A percentile compares a stretch with the other conserved stretches of the same genome.
phyloP scores from a whole-genome alignment of 106 monocot species.

The Alisma plantagoaquatica region DNA sequence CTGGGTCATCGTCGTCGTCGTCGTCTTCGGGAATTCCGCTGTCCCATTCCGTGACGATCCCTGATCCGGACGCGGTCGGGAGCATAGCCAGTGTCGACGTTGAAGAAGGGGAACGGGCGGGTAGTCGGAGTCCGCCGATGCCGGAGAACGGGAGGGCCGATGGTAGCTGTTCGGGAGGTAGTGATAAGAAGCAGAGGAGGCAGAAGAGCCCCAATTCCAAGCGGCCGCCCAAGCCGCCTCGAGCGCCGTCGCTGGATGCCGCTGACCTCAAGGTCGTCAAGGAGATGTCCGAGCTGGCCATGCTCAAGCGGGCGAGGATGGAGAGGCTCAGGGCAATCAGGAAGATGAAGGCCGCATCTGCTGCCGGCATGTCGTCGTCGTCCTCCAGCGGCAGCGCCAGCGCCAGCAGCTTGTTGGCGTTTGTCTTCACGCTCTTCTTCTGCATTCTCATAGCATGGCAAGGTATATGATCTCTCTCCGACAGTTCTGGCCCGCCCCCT shows the following conservation, averaged over 20 bases:
- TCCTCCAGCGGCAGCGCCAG: constrained; percentile 1
- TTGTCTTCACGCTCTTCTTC: constrained; percentile 22
- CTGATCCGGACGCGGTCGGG: no score
- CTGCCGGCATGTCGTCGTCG: constrained; percentile 15
- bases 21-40: no score
- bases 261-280: constrained; percentile 15
- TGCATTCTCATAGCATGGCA: constrained; percentile 25
- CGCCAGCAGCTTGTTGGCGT: constrained; percentile 12
- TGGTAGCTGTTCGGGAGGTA: no score
- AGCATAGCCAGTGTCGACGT: no score
- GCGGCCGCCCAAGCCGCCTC: constrained; percentile 17
- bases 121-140: no score
- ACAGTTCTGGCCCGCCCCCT: no score
- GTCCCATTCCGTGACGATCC: no score
- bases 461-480: constrained; percentile 16
- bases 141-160: no score
- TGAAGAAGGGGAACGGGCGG: no score
- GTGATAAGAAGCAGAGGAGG: constrained; percentile 11
- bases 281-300: constrained; percentile 20
- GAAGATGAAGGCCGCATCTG: no score
- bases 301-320: constrained; percentile 19
- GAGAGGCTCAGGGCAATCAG: constrained; percentile 28
- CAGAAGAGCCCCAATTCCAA: constrained; percentile 16
- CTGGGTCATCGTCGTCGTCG: no score
- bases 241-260: constrained; percentile 10